Evolutionary conservation across 140 eudicot genomes (phyloP), one percentile per base, ranked within the genome.

Genomic region (Stevia rebaudiana): DNA sequence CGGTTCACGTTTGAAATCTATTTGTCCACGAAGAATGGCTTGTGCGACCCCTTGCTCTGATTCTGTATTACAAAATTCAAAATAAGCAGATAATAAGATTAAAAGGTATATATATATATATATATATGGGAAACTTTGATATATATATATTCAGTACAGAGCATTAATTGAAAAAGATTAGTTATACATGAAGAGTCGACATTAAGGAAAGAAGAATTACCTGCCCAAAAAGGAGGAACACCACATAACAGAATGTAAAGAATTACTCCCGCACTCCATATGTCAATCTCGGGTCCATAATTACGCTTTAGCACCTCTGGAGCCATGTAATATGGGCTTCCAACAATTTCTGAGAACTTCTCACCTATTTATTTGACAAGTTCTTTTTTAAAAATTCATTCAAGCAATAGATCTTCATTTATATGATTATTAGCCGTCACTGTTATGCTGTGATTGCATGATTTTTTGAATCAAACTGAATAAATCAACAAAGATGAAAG

Each of bases 141-240:
- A 48, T 18, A 48, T 48, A 48, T 48, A 48, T 8, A 48, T 8
- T 24, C 54, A 48, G 49, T 43, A 48, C 28, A 48, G 24, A 18
- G 18, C 54, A 48, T 7, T 47, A 25, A 60, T 30, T 42, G 54
- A 43, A 42, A 55, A 43, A 44, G 6, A 17, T 16, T 6, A 47
- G 0, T n/a, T 15, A n/a, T 44, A 48, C 25, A 33, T 31, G 54
- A 55, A 54, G 39, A 1, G 52, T 49, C 11, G 4, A 70, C 41
- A 18, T 49, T 11, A 39, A 43, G 46, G 53, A 49, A 39, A 50
- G 18, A 47, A 16, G 46, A 57, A 23, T 57, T 81, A 89, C 97
- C 97, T 40, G 95, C 97, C 97, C 97, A 89, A 69, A 89, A 89
- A 63, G 97, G 97, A 68, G 97, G 97, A 43, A 90, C 97, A 42